Evolutionary conservation across 805 yeast genomes (phyloP).

Genomic region (Candida khao-thaluensis): DNA sequence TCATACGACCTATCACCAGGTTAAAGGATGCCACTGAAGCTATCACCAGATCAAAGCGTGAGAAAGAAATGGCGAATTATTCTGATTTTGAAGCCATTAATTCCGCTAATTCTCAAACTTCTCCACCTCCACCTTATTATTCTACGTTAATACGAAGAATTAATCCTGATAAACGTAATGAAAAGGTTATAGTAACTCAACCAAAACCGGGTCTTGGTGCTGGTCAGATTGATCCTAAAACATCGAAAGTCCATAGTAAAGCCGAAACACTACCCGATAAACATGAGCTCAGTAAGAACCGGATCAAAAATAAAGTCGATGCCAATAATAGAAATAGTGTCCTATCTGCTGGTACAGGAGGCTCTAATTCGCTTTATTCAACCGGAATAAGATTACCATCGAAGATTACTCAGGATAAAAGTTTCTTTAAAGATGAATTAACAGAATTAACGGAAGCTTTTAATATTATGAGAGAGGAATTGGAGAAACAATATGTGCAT

Average conservation of each 20-base stretch:
- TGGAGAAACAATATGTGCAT: slow-evolving; percentile 78
- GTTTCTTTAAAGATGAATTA: slow-evolving; percentile 75
- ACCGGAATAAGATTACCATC: slow-evolving; percentile 42
- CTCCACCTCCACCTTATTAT: slow-evolving; percentile 19
- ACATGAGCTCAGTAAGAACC: slow-evolving; percentile 13
- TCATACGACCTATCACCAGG: slow-evolving; percentile 77
- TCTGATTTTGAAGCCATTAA: slow-evolving; percentile 3
- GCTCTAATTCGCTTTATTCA: slow-evolving; percentile 39
- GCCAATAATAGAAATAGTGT: slow-evolving; percentile 31
- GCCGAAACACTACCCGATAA: slow-evolving; percentile 14
- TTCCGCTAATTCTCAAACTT: background rate
- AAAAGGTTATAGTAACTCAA: background rate
- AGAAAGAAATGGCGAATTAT: slow-evolving; percentile 16
- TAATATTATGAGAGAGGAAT: slow-evolving; percentile 86
- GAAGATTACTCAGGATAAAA: slow-evolving; percentile 33
- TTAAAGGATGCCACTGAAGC: slow-evolving; percentile 81
- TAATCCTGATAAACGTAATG: slow-evolving; percentile 1
- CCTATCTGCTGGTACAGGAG: slow-evolving; percentile 29
- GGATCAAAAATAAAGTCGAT: slow-evolving; percentile 8
- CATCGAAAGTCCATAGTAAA: background rate
- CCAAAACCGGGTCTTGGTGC: too few relatives aligned
- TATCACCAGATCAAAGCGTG: slow-evolving; percentile 46
- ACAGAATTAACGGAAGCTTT: slow-evolving; percentile 87
- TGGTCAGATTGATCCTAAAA: too few relatives aligned
- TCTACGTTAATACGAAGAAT: slow-evolving; percentile 15